phyloP scores from a whole-genome alignment of 768 basidiomycete species.

The Tubosaeta brunneosetosa region DNA sequence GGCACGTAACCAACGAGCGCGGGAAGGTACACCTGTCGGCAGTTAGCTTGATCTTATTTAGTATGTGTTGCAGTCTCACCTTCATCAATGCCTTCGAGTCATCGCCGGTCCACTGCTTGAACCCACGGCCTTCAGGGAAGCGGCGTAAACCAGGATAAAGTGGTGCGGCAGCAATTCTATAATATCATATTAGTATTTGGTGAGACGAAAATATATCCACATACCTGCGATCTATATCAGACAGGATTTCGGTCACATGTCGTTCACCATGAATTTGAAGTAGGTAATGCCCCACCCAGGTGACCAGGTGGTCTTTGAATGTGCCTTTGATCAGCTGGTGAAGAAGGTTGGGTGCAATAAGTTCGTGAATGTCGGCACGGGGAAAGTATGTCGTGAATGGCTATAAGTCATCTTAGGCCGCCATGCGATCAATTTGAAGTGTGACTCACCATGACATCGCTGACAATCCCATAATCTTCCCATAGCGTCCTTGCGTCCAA shows the following conservation, averaged over 20 bases:
- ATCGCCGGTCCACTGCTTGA: constrained; percentile 17
- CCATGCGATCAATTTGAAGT: too few relatives aligned
- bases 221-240: neutral
- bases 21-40: neutral
- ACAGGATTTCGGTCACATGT: neutral
- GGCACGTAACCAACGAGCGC: constrained; percentile 15
- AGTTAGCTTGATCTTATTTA: neutral
- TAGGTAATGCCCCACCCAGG: neutral
- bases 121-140: neutral
- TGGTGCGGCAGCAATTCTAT: neutral
- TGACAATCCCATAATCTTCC: neutral
- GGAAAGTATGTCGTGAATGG: neutral
- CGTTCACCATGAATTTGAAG: neutral
- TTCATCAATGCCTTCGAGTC: constrained; percentile 38
- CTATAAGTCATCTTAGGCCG: neutral
- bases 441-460: neutral
- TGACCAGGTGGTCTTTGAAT: neutral
- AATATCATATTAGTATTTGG: neutral
- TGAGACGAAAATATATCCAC: too few relatives aligned
- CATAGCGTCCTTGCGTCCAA: neutral
- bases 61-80: neutral
- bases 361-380: neutral
- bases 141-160: neutral
- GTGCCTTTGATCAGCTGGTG: neutral
- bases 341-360: neutral